These are phyloP conservation scores for Spizellomyces punctatus DNA, from an alignment of 192 early-diverging fungal genomes.

Conservation along the genomic window DNA sequence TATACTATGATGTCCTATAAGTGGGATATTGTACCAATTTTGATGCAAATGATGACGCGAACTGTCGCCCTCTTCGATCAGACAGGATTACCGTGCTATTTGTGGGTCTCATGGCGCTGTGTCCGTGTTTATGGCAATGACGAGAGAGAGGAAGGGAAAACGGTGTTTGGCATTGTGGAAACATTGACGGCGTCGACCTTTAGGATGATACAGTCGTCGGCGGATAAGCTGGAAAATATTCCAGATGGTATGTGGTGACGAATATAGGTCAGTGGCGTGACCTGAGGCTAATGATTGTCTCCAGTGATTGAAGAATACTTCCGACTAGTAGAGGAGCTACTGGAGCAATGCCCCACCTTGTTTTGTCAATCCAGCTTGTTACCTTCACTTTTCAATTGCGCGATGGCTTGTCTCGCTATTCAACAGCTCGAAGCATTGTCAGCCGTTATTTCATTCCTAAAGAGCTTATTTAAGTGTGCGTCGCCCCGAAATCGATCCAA, in stretches of 20 bases:
- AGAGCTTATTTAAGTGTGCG: slow-evolving; percentile 18
- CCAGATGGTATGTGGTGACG: slow-evolving; percentile 61
- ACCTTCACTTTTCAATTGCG: slow-evolving; percentile 63
- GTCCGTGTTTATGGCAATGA: slow-evolving; percentile 63
- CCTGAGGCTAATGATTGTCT: background rate
- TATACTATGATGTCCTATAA: slow-evolving; percentile 61
- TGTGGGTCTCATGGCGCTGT: slow-evolving; percentile 78
- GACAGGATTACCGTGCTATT: slow-evolving; percentile 66
- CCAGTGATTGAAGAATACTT: slow-evolving; percentile 82
- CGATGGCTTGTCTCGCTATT: slow-evolving; percentile 56
- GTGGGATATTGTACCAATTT: slow-evolving; percentile 54
- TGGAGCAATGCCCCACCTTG: slow-evolving; percentile 55
- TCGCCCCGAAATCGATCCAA: slow-evolving; percentile 7
- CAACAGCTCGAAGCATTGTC: slow-evolving; percentile 34
- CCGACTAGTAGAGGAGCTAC: slow-evolving; percentile 51
- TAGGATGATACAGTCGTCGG: slow-evolving; percentile 49
- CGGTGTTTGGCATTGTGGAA: slow-evolving; percentile 62
- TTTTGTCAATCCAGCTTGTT: slow-evolving; percentile 59
- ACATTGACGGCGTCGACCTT: slow-evolving; percentile 70
- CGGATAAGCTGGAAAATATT: slow-evolving; percentile 53
- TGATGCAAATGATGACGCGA: slow-evolving; percentile 61
- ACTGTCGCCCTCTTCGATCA: slow-evolving; percentile 69
- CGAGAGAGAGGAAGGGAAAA: slow-evolving; percentile 52
- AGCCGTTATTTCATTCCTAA: slow-evolving; percentile 27
- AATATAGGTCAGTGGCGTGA: background rate